Evolutionary conservation across 2,329 filamentous ascomycete species (phyloP), one percentile per base, ranked within the genome.

Genomic region (Apiospora hydei): DNA sequence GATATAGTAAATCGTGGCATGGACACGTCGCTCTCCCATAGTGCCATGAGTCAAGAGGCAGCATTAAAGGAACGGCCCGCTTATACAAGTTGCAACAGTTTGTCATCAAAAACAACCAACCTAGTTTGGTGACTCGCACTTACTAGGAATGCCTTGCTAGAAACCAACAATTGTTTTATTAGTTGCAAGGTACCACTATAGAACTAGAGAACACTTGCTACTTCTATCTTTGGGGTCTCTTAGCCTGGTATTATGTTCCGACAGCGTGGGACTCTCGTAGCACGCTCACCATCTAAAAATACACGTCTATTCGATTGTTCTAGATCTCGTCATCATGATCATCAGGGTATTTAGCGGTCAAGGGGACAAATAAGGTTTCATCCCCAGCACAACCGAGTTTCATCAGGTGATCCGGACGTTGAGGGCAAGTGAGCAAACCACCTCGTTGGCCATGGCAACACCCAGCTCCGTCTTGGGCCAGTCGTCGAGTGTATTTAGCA

Each of bases 401-500:
- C 16, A 44, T 44, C 16, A 44, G 34, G 44, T 11, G 0, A 67
- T 21, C 34, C 18, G 21, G 38, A 67, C 64, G 34, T 43, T 26
- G 64, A 44, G 5, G 64, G n/a, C 34, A 24, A 67, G 61, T n/a
- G 1, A 14, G 14, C 49, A 66, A 66, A n/a, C n/a, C n/a, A n/a
- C n/a, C 61, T 6, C 61, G 61, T 66, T 66, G 57, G 30, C 30
- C 16, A 41, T 66, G 30, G n/a, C 61, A 41, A 67, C 16, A 24
- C 11, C 3, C 34, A 44, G 34, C 61, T 44, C 38, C 41, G 38
- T 44, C 64, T 67, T 24, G 16, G 38, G 38, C 64, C 13, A 41
- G 64, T 8, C 8, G 38, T 67, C 21, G 64, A 67, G 7, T 67
- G 18, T 67, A 67, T 67, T 44, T 67, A 67, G 64, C 38, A 67